These are phyloP conservation scores for Margaritispora aquatica DNA, from an alignment of 495 filamentous ascomycete species.

Conservation along the genomic window DNA sequence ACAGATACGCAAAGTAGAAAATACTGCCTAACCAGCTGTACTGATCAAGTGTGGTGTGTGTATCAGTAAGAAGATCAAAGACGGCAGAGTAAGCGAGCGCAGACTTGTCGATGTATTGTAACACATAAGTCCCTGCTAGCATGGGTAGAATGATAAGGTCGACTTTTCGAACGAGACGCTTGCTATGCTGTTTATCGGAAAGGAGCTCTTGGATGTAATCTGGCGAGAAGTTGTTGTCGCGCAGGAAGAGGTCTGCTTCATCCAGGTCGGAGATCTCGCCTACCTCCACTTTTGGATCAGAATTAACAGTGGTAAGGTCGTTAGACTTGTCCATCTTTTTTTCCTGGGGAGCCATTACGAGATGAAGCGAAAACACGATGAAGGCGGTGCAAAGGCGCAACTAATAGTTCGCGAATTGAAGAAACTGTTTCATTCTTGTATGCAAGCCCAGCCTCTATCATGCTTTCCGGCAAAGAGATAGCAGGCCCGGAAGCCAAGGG, in stretches of 20 bases:
- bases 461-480: neutral
- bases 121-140: conserved; percentile 45
- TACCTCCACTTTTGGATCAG: neutral
- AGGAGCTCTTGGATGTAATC: conserved; percentile 7
- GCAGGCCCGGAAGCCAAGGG: neutral
- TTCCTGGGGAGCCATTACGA: neutral
- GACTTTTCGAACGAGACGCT: neutral
- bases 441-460: neutral
- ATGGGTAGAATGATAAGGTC: conserved; percentile 32
- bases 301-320: neutral
- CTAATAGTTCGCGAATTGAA: too few relatives aligned
- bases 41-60: conserved; percentile 42
- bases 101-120: conserved; percentile 52
- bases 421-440: too few relatives aligned
- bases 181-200: conserved; percentile 2
- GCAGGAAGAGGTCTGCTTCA: conserved; percentile 8
- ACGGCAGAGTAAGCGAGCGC: conserved; percentile 49
- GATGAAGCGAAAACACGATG: neutral
- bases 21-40: conserved; percentile 40
- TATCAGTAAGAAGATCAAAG: conserved; percentile 45
- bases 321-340: neutral
- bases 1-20: conserved; percentile 26
- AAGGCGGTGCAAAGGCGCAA: too few relatives aligned
- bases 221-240: conserved; percentile 1
- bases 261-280: conserved; percentile 3